Base-by-base conservation (phyloP, 306 rosid species). In the Trifolium fragiferum region DNA sequence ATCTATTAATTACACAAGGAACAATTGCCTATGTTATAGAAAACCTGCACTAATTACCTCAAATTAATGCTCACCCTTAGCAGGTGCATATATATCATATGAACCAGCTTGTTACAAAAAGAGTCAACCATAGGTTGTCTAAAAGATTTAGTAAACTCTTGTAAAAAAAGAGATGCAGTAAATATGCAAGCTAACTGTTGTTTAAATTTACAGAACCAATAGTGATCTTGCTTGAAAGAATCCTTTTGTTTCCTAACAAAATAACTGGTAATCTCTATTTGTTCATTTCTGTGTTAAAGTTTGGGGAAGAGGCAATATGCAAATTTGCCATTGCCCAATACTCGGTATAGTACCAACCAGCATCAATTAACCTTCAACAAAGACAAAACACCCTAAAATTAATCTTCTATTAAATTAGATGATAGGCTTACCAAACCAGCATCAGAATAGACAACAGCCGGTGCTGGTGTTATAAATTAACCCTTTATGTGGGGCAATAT, bases 21-120 rank as follows among this genome's bases (percentile, higher is more conserved):
- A 64, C 44, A 20, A 21, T 37, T 65, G 53, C 49, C 12, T 63
- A 50, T 10, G 43, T 65, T 75, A 65, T 33, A 63, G 64, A 59
- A 47, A 74, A 20, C 70, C 62, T 14, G 41, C 23, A 32, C 32
- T 18, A 74, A 12, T 63, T 20, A 20, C 64, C 63, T 27, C 18
- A 30, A 59, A n/a, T 64, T 32, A 20, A 19, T 33, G 41, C 43
- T 3, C 66, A 2, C 41, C 66, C 43, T 15, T 8, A 23, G 62
- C 35, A 10, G 35, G 40, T 27, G 20, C 12, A 59, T 13, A 30
- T 3, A 30, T 30, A 38, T 59, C 41, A 27, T 59, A 59, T 59
- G 12, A 59, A 27, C 35, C 8, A 57, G 33, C 35, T 21, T 55
- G 33, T 55, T 55, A 55, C 62, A 21, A 55, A 20, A 55, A 21